phyloP scores from a whole-genome alignment of 1,284 basidiomycete species.

The Cutaneotrichosporon sp. region DNA sequence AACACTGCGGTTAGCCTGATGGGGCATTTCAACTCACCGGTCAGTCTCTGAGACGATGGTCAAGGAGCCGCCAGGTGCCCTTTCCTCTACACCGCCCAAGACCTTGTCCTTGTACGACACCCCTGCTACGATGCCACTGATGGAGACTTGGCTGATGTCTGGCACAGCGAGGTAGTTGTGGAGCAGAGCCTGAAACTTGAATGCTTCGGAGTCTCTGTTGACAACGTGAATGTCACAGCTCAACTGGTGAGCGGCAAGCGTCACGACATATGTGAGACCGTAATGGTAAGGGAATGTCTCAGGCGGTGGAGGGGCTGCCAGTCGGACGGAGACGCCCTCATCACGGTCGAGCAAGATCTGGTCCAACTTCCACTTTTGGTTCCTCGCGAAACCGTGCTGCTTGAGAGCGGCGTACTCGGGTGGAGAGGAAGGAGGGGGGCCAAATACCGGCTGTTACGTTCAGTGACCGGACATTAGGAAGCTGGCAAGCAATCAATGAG shows the following conservation, averaged over 20 bases:
- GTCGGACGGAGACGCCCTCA: conserved; percentile 63
- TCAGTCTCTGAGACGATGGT: conserved; percentile 34
- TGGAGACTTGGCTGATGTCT: conserved; percentile 48
- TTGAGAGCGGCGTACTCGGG: conserved; percentile 59
- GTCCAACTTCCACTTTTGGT: conserved; percentile 63
- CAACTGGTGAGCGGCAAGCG: conserved; percentile 66
- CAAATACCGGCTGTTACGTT: conserved; percentile 67
- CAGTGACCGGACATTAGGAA: background rate
- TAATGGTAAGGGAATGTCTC: conserved; percentile 61
- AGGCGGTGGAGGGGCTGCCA: conserved; percentile 60
- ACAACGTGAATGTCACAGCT: conserved; percentile 71
- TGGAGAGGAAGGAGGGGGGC: conserved; percentile 56
- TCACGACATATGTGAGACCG: conserved; percentile 69
- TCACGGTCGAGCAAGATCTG: conserved; percentile 63
- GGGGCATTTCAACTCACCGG: conserved; percentile 24
- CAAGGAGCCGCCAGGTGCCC: conserved; percentile 37
- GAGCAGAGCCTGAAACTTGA: conserved; percentile 80
- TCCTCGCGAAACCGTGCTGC: conserved; percentile 83
- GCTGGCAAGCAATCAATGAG: background rate
- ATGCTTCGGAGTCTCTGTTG: conserved; percentile 53
- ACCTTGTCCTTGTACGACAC: conserved; percentile 68
- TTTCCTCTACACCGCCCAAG: conserved; percentile 25
- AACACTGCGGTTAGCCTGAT: conserved; percentile 31
- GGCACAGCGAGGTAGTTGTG: conserved; percentile 78
- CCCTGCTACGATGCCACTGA: conserved; percentile 51